Percentiles rank a stretch among this genome's conserved stretches.
Conservation (phyloP, 371 early-diverging fungal species). For the Mortierella polycephala region DNA sequence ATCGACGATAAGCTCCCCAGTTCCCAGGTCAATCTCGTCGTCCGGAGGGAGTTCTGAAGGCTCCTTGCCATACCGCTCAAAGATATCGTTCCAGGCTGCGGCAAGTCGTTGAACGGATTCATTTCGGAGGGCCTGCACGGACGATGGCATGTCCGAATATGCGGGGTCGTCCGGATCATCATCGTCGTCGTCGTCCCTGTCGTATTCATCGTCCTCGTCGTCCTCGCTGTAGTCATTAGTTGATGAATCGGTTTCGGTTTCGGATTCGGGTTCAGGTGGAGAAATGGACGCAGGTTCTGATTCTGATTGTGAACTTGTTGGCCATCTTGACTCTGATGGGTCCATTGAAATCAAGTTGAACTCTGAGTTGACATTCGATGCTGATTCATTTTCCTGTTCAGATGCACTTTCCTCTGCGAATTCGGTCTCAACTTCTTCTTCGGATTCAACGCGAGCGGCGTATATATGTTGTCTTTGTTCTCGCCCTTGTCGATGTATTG, state of each 20-base stretch:
- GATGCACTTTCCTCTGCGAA: too few relatives aligned
- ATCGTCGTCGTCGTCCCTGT: neutral
- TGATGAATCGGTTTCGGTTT: neutral
- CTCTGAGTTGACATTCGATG: too few relatives aligned
- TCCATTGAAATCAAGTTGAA: too few relatives aligned
- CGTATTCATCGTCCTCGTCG: neutral
- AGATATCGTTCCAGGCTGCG: slow-evolving; percentile 16
- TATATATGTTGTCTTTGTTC: too few relatives aligned
- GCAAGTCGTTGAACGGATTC: slow-evolving; percentile 13
- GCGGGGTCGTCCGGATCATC: neutral
- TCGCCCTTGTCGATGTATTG: too few relatives aligned
- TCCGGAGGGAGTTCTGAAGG: slow-evolving; percentile 14
- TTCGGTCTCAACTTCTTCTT: too few relatives aligned
- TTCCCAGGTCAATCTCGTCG: slow-evolving; percentile 25
- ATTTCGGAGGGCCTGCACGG: slow-evolving; percentile 9
- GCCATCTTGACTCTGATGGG: neutral
- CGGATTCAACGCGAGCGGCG: too few relatives aligned
- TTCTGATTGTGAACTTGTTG: neutral
- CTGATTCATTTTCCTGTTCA: too few relatives aligned
- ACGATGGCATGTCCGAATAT: neutral
- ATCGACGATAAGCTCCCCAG: slow-evolving; percentile 24
- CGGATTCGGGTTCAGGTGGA: neutral
- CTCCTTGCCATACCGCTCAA: slow-evolving; percentile 23
- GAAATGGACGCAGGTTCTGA: neutral
- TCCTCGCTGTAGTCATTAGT: neutral